These are phyloP conservation scores for Trichophaea hybrida DNA, from an alignment of 2,329 filamentous ascomycete species.

Conservation along the genomic window DNA sequence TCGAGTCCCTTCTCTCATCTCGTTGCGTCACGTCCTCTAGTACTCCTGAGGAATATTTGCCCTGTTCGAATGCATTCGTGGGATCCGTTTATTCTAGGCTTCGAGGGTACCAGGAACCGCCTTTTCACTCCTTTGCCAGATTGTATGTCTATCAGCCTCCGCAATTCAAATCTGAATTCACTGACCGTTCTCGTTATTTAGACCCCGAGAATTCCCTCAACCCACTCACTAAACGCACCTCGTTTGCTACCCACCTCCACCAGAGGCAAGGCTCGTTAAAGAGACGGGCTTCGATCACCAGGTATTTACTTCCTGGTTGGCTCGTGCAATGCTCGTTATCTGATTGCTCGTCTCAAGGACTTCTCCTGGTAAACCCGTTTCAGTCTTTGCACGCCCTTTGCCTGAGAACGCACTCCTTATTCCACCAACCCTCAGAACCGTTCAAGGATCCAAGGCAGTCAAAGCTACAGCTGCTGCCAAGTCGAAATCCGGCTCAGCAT, in stretches of 20 bases:
- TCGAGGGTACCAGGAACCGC: not conserved
- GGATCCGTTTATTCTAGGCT: not conserved
- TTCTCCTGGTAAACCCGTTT: not conserved
- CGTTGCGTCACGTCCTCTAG: not conserved
- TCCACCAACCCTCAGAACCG: not conserved
- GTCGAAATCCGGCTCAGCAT: not conserved
- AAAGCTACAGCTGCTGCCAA: not conserved
- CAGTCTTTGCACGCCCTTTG: not conserved
- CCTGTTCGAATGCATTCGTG: not conserved
- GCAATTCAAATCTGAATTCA: not conserved
- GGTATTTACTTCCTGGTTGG: not conserved
- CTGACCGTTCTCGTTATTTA: not conserved
- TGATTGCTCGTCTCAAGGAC: not conserved
- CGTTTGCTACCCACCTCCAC: not conserved
- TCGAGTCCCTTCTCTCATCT: not conserved
- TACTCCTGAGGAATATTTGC: not conserved
- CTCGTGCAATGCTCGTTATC: not conserved
- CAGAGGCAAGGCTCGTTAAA: not conserved
- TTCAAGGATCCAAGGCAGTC: not conserved
- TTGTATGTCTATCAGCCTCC: not conserved
- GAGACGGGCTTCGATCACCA: conserved; percentile 3
- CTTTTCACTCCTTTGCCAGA: not conserved
- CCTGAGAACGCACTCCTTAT: not conserved
- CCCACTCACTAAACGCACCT: not conserved
- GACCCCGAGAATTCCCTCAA: not conserved